Conservation (phyloP, 257 asterid species). For the Nicotiana undulata region DNA sequence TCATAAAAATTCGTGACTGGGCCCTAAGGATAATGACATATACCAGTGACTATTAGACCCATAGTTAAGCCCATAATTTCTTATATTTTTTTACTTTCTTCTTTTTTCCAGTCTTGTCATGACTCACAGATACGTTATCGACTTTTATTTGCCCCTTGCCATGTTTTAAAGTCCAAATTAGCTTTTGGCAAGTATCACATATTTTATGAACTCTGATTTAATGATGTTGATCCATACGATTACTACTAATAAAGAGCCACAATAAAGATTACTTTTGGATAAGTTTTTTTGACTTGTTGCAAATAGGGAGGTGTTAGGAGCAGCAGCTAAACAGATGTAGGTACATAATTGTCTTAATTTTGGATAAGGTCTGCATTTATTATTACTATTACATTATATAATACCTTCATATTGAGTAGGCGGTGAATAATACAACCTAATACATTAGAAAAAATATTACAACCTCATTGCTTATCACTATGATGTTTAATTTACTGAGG, state of each 20-base stretch:
- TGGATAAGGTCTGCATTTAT: not conserved
- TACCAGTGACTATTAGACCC: not conserved
- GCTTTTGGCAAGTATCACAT: not conserved
- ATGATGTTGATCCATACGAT: not conserved
- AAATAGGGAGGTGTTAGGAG: not conserved
- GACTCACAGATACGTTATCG: not conserved
- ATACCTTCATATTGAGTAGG: not conserved
- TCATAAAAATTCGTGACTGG: too few relatives aligned
- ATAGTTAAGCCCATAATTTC: not conserved
- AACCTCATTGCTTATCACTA: too few relatives aligned
- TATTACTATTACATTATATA: not conserved
- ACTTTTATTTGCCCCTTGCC: not conserved
- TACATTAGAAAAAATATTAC: too few relatives aligned
- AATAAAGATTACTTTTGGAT: not conserved
- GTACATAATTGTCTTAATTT: not conserved
- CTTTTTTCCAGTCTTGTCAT: not conserved
- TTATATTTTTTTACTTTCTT: too few relatives aligned
- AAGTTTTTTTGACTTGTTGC: not conserved
- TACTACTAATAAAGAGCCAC: not conserved
- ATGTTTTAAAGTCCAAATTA: not conserved
- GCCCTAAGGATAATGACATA: not conserved
- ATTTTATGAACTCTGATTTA: not conserved
- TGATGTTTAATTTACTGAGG: too few relatives aligned
- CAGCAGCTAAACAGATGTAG: not conserved
- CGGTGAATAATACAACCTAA: too few relatives aligned